Conservation (phyloP, 768 basidiomycete species). For the Psilocybe sp. region DNA sequence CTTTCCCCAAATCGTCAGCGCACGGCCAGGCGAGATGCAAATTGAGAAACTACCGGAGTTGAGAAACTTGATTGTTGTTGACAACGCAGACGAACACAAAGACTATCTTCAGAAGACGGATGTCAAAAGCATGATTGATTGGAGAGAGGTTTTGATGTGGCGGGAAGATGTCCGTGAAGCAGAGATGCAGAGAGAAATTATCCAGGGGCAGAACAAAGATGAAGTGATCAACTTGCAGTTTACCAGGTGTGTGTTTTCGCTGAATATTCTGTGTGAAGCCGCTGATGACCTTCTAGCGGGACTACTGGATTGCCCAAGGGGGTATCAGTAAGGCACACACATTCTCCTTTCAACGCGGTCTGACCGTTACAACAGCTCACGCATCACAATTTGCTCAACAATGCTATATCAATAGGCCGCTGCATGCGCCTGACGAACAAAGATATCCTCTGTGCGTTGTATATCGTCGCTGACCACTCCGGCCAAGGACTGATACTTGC, state of each 20-base stretch:
- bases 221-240: constrained; percentile 85
- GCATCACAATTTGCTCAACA: constrained; percentile 78
- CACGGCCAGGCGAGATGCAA: constrained; percentile 53
- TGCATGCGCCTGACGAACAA: constrained; percentile 66
- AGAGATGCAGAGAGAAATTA: constrained; percentile 39
- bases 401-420: constrained; percentile 65
- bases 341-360: neutral
- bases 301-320: constrained; percentile 83
- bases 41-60: constrained; percentile 59
- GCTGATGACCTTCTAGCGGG: constrained; percentile 42
- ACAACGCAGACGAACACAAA: constrained; percentile 46
- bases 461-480: neutral
- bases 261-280: neutral
- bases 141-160: constrained; percentile 74
- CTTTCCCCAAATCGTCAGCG: constrained; percentile 52
- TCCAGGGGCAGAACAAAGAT: constrained; percentile 44
- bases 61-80: constrained; percentile 62
- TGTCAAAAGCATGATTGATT: constrained; percentile 58
- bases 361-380: constrained; percentile 49
- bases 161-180: constrained; percentile 46
- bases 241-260: constrained; percentile 56
- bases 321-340: constrained; percentile 55
- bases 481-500: neutral
- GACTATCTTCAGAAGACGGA: constrained; percentile 37
- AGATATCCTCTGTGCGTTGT: constrained; percentile 61